Base-by-base conservation (phyloP, 2,329 filamentous ascomycete genomes). In the Colletotrichum simmondsii region DNA sequence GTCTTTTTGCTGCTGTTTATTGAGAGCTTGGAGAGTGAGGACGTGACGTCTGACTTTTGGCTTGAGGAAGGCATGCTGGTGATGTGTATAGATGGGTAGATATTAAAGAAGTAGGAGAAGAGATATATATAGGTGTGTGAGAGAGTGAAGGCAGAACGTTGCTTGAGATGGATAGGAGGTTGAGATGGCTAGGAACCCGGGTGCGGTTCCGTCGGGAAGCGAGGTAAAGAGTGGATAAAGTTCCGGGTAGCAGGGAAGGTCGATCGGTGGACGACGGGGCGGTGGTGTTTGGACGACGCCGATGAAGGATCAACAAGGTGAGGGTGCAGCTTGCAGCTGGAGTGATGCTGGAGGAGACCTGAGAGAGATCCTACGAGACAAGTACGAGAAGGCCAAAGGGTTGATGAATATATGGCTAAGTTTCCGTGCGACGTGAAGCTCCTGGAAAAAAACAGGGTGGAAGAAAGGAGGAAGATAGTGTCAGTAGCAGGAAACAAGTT, bases 21-120 rank as follows among this genome's bases (percentile, higher is more conserved):
- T 24, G 77, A 79, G 35, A 84, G 78, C 19, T 78, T 79, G 52
- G 81, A 79, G 56, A 83, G 71, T 5, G 80, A 78, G 12, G 78
- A 75, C 53, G 78, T 69, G 49, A 81, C 76, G 61, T 80, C 76
- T 14, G 71, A 22, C 61, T 77, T 75, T 24, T 75, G 76, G 54
- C 76, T 77, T 37, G 75, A 69, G 11, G 75, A 71, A 24, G 71
- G 65, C 69, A 75, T 75, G 37, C 8, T 53, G 54, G 14, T n/a
- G 35, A 46, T 37, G 42, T 52, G 24, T 52, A 24, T 62, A 30
- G 35, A 28, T 37, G 22, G 11, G 8, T n/a, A 26, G 52, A 26
- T 16, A 19, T 11, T 16, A 30, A 46, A 58, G 37, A 16, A 16
- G 37, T 42, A 37, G 26, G 19, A 12, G 19, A 5, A 19, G 14